phyloP scores from a whole-genome alignment of 306 rosid species.

The Prunus fruticosa region DNA sequence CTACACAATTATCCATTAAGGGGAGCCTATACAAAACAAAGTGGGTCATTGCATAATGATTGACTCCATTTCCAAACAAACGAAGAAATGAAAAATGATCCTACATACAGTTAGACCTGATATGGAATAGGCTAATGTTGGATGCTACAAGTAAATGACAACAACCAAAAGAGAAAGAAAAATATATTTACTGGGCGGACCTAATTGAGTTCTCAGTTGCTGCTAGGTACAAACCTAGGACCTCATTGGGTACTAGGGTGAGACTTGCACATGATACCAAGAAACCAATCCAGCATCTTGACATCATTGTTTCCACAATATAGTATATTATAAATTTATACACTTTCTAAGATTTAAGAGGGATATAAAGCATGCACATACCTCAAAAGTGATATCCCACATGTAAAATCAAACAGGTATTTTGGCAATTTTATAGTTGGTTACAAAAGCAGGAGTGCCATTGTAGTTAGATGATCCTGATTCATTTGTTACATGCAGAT shows the following conservation, averaged over 20 bases:
- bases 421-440: neutral
- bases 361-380: neutral
- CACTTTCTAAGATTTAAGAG: neutral
- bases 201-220: constrained; percentile 1
- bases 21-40: neutral
- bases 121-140: neutral
- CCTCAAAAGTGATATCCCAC: constrained; percentile 1
- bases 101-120: neutral
- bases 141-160: neutral
- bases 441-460: neutral
- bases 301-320: neutral
- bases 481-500: neutral
- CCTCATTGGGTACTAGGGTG: neutral
- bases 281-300: neutral
- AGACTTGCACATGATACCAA: too few species aligned
- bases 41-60: neutral
- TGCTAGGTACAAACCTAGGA: neutral
- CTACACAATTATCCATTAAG: neutral
- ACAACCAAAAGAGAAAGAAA: neutral
- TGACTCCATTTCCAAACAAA: neutral
- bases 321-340: neutral
- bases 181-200: neutral
- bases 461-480: neutral
- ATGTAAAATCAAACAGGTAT: neutral
- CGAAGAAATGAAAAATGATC: neutral